Base-by-base conservation (phyloP, 257 asterid genomes). In the Rehmannia glutinosa region DNA sequence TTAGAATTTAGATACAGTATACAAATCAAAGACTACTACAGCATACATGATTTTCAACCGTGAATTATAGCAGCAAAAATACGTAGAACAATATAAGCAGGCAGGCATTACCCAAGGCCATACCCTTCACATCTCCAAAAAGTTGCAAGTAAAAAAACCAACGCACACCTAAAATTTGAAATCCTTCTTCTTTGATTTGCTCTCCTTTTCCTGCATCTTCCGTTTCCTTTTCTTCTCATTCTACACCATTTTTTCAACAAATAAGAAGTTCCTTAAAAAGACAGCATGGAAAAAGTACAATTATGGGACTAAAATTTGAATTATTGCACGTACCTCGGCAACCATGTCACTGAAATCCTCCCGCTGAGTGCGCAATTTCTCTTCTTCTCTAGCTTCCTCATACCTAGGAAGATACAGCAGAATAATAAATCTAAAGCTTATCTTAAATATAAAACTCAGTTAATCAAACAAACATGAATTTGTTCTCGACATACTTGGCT, bases 261-360 rank as follows among this genome's bases (percentile, higher is more conserved):
- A 55, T 71, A 32, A 76, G 63, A 54, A 56, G 0, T 41, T 52
- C 38, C 28, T 20, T 12, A 38, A 4, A 25, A 45, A 12, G 8
- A 1, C 8, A 25, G 0, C n/a, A 42, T 20, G 41, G 1, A 10
- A 25, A 36, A 64, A 27, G 5, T 42, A 23, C n/a, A n/a, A n/a
- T n/a, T n/a, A 8, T 5, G 38, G 16, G 1, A 24, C 1, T 6
- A n/a, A 38, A 43, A 59, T 13, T 11, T 24, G 12, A 38, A 13
- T 54, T 3, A 66, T 3, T 66, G 39, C 17, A 46, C 50, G 20
- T 27, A 93, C 99, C 96, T 90, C 99, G 4, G 96, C 97, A 64
- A 93, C 99, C 97, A 93, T 86, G 80, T 93, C 99, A 69, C 97
- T 93, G 82, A 93, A 93, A 78, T 93, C 97, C 86, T 93, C 97